Conservation (phyloP, 331 rosid species). For the Stylosanthes scabra region DNA sequence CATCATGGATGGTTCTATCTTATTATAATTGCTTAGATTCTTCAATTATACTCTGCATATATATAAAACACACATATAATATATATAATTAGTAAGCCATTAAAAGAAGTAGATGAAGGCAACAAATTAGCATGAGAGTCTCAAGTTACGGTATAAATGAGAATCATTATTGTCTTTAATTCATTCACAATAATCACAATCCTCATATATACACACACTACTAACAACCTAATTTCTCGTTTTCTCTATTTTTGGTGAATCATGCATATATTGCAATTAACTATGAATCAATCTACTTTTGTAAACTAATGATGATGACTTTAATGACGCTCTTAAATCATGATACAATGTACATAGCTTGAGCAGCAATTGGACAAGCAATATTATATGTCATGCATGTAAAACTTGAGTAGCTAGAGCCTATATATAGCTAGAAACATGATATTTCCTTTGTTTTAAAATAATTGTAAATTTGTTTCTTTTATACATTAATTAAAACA, state of each 20-base stretch:
- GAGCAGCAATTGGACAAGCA: too few relatives aligned
- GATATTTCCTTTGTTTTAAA: too few relatives aligned
- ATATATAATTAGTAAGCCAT: neutral
- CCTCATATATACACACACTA: neutral
- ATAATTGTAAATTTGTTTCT: too few relatives aligned
- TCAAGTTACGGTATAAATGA: neutral
- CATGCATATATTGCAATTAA: neutral
- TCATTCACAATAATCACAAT: neutral
- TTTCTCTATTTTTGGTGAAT: neutral
- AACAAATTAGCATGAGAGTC: slow-evolving; percentile 21
- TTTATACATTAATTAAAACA: too few relatives aligned
- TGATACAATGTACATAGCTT: neutral
- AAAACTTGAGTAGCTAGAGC: too few relatives aligned
- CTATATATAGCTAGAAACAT: too few relatives aligned
- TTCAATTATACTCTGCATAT: slow-evolving; percentile 14
- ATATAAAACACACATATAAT: neutral
- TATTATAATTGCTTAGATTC: neutral
- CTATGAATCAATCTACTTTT: neutral
- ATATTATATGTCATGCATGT: neutral
- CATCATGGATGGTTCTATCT: slow-evolving; percentile 21
- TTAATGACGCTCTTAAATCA: neutral
- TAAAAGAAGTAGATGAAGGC: neutral
- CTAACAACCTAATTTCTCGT: neutral
- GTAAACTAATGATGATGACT: neutral
- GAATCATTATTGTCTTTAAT: neutral